These are phyloP conservation scores for Daldinia vernicosa DNA, from an alignment of 495 filamentous ascomycete species.

Conservation along the genomic window DNA sequence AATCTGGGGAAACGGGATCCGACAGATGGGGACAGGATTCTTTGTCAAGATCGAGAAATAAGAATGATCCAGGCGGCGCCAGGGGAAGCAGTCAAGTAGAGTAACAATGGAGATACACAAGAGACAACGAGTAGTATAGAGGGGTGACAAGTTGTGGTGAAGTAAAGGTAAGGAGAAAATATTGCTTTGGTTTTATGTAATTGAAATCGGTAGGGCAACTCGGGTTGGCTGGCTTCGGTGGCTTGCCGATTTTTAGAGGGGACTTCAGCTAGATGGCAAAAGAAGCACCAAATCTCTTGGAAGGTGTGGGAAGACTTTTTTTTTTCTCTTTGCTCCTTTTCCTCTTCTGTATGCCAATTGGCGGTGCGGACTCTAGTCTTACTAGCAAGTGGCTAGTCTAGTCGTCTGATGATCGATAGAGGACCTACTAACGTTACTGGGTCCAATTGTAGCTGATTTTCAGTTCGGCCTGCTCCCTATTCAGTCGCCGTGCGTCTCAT, in stretches of 20 bases:
- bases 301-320: constrained; percentile 39
- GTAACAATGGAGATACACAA: constrained; percentile 41
- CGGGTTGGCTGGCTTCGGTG: constrained; percentile 33
- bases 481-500: constrained; percentile 30
- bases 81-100: constrained; percentile 33
- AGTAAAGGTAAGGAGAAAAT: constrained; percentile 58
- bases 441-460: constrained; percentile 28
- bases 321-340: constrained; percentile 17
- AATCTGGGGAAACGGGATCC: constrained; percentile 61
- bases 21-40: constrained; percentile 57
- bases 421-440: constrained; percentile 23
- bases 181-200: constrained; percentile 63
- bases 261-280: constrained; percentile 33
- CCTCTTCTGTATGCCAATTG: constrained; percentile 26
- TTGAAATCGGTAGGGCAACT: constrained; percentile 51
- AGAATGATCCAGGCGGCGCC: constrained; percentile 41
- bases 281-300: constrained; percentile 24
- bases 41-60: constrained; percentile 43
- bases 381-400: constrained; percentile 42
- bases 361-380: constrained; percentile 36
- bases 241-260: constrained; percentile 29
- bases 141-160: constrained; percentile 57
- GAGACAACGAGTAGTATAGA: constrained; percentile 52
- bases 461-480: constrained; percentile 32
- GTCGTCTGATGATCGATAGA: constrained; percentile 33